Base-by-base conservation (phyloP, 1,284 basidiomycete species). In the Cryptococcus sp. region DNA sequence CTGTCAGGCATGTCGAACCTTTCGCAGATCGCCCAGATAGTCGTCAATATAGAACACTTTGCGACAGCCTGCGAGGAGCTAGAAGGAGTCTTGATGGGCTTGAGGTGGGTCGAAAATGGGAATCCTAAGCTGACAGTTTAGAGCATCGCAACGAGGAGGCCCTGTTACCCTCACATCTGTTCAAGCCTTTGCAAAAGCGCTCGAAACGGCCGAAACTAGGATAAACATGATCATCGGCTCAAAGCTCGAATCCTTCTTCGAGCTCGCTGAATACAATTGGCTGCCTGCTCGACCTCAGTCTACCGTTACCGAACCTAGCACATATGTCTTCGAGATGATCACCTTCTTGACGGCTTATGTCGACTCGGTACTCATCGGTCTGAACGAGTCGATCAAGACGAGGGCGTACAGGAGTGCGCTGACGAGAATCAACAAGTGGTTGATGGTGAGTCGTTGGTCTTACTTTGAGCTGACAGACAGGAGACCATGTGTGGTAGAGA, bases 281-380 rank as follows among this genome's bases (percentile, higher is more conserved):
- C 86, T 84, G 43, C 86, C 92, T 2, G 57, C 61, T 10, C 43
- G 54, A 22, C 63, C 64, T 2, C 54, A 59, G 23, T 53, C 52
- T 5, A 64, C 63, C 4, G 83, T 86, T 61, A 77, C 79, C 51
- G 81, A 81, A 37, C 88, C 91, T 38, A 94, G 90, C 78, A 74
- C 69, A 77, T 97, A 97, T 72, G 79, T 98, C 7, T 86, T 90
- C 65, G 95, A 97, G 70, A 82, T 97, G 65, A 81, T 95, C 65
- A 92, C 92, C 62, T 99, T 94, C 87, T 78, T 98, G 38, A 90
- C 86, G 34, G 95, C 93, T 1, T 89, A 97, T 57, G 91, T 98
- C 57, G 94, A 97, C 69, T 87, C 87, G 25, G 84, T 97, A 18
- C 79, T 87, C 43, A 84, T 95, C 64, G 83, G 88, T 9, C 58